Evolutionary conservation across 2,329 filamentous ascomycete genomes (phyloP).

Genomic region (Didymellaceae sp.): DNA sequence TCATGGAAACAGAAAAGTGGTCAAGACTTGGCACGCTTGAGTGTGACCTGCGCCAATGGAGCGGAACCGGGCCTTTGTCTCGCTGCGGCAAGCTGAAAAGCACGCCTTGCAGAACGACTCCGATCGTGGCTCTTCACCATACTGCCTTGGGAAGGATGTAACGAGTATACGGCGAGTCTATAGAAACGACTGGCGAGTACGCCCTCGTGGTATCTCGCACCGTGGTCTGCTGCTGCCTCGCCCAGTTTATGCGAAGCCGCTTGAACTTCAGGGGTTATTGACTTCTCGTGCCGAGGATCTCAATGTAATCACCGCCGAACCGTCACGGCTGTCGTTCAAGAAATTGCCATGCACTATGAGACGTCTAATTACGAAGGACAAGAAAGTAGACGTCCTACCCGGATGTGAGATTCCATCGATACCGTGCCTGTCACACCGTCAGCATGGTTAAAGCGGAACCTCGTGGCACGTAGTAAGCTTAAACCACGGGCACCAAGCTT

Average conservation of each 20-base stretch:
- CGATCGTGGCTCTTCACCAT: slow-evolving; percentile 25
- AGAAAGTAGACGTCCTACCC: slow-evolving; percentile 2
- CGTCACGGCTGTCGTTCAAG: slow-evolving; percentile 3
- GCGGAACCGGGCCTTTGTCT: slow-evolving; percentile 40
- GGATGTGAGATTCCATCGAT: slow-evolving; percentile 2
- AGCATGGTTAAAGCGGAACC: slow-evolving; percentile 33
- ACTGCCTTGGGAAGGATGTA: slow-evolving; percentile 28
- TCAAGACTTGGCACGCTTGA: slow-evolving; percentile 43
- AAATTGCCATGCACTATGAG: not conserved
- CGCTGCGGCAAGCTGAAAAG: slow-evolving; percentile 41
- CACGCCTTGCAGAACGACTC: slow-evolving; percentile 20
- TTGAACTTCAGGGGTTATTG: slow-evolving; percentile 10
- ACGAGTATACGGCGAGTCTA: slow-evolving; percentile 17
- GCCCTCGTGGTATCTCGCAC: not conserved
- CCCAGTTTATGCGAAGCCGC: slow-evolving; percentile 15
- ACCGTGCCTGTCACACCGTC: slow-evolving; percentile 7
- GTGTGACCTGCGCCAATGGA: slow-evolving; percentile 41
- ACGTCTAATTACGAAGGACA: not conserved
- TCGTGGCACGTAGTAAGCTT: slow-evolving; percentile 45
- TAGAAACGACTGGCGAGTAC: slow-evolving; percentile 14
- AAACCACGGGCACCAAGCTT: slow-evolving; percentile 41
- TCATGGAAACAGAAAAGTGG: slow-evolving; percentile 40
- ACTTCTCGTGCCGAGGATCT: slow-evolving; percentile 5
- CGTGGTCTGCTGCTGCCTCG: slow-evolving; percentile 1
- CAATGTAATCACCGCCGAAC: slow-evolving; percentile 8